Percentiles rank a stretch among this genome's conserved stretches.
Conservation (phyloP, 257 asterid species). For the Solanum lycopersicoides region DNA sequence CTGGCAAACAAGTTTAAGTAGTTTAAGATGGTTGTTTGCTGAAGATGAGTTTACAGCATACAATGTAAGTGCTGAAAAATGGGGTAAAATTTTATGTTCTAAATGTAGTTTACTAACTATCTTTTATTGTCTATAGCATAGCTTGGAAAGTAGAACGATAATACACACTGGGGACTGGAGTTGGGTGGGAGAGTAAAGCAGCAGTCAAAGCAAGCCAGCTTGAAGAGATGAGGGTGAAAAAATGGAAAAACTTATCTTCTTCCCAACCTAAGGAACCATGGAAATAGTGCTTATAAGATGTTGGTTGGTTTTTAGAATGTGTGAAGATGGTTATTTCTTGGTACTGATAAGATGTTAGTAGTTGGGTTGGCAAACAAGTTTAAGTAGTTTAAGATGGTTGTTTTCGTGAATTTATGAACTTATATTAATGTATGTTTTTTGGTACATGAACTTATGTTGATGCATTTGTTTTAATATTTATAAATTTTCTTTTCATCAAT, state of each 20-base stretch:
- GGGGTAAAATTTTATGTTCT: background rate
- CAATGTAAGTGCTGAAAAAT: background rate
- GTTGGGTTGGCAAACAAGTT: background rate
- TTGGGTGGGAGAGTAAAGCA: background rate
- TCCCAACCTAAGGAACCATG: background rate
- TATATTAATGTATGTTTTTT: no score
- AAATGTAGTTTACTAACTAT: background rate
- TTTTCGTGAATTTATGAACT: background rate
- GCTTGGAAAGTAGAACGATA: background rate
- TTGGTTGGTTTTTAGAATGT: background rate
- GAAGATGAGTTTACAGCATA: background rate
- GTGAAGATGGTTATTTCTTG: background rate
- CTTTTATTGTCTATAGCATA: background rate
- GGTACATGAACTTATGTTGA: background rate
- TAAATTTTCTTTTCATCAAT: background rate
- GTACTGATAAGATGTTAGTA: background rate
- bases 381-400: background rate
- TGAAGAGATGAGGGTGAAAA: background rate
- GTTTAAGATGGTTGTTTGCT: background rate
- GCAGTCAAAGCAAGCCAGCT: background rate
- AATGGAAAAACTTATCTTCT: background rate
- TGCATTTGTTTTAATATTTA: background rate
- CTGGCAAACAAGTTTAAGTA: background rate
- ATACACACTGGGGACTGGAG: background rate
- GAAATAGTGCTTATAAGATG: background rate